Percentiles rank a stretch among this genome's conserved stretches.
Conservation (phyloP, 306 rosid genomes). For the Medicago truncatula region DNA sequence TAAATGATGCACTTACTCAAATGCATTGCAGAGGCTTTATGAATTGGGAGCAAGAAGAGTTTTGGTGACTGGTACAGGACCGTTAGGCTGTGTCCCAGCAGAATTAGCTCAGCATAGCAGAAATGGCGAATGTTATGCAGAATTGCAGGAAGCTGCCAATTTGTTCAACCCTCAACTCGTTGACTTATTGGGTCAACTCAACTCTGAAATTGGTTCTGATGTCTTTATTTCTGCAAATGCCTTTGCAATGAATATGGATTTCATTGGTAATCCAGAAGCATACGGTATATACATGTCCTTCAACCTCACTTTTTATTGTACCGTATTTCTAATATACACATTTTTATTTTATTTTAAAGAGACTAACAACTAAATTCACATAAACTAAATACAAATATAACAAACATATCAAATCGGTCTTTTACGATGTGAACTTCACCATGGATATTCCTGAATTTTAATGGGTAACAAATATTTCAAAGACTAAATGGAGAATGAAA, state of each 20-base stretch:
- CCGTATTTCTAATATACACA: no score
- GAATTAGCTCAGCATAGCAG: slow-evolving; percentile 61
- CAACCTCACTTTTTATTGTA: no score
- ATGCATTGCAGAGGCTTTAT: slow-evolving; percentile 62
- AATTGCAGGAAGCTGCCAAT: slow-evolving; percentile 58
- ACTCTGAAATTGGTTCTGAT: slow-evolving; percentile 52
- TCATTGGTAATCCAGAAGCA: slow-evolving; percentile 57
- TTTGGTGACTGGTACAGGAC: slow-evolving; percentile 77
- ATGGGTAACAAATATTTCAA: no score
- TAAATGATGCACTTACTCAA: background rate
- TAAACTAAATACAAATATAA: no score
- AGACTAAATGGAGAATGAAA: no score
- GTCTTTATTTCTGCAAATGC: slow-evolving; percentile 67
- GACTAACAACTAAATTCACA: no score
- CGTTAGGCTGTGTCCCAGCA: slow-evolving; percentile 81
- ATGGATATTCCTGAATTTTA: no score
- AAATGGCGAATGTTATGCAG: slow-evolving; percentile 60
- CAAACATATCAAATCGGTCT: no score
- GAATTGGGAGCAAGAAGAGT: slow-evolving; percentile 71
- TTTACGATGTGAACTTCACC: no score
- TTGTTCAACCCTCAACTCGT: slow-evolving; percentile 72
- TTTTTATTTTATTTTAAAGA: no score
- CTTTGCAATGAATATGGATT: slow-evolving; percentile 56
- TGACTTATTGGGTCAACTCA: slow-evolving; percentile 51
- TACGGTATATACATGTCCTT: slow-evolving; percentile 51